These are phyloP conservation scores for Mallotus nudiflorus DNA, from an alignment of 345 rosid genomes.

Conservation along the genomic window DNA sequence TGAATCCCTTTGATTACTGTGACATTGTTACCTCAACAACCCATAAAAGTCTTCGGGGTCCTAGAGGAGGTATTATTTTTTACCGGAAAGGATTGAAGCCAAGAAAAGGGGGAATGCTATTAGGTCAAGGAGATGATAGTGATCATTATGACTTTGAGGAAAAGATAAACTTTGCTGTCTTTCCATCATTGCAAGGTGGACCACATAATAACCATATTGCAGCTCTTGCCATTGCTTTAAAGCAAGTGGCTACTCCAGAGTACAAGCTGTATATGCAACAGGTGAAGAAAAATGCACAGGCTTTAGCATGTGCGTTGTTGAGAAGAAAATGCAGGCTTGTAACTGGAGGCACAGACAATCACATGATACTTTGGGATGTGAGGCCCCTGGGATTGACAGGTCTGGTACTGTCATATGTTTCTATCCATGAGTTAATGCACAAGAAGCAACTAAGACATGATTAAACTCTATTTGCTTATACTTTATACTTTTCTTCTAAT, in stretches of 20 bases:
- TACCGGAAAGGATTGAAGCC: slow-evolving; percentile 71
- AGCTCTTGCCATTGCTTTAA: slow-evolving; percentile 94
- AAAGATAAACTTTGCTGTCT: slow-evolving; percentile 87
- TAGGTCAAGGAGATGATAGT: slow-evolving; percentile 46
- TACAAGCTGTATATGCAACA: slow-evolving; percentile 83
- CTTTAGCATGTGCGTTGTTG: slow-evolving; percentile 71
- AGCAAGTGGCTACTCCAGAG: slow-evolving; percentile 84
- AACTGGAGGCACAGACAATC: slow-evolving; percentile 96
- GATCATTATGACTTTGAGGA: slow-evolving; percentile 78
- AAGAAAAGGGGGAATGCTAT: slow-evolving; percentile 52
- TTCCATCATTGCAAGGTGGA: slow-evolving; percentile 90
- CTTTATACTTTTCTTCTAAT: too few relatives aligned
- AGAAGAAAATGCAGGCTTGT: slow-evolving; percentile 82
- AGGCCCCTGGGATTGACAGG: slow-evolving; percentile 84
- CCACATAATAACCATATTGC: slow-evolving; percentile 98
- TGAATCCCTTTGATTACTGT: slow-evolving; percentile 89
- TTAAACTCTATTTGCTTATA: too few relatives aligned
- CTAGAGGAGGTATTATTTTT: slow-evolving; percentile 96
- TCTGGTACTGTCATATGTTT: slow-evolving; percentile 21
- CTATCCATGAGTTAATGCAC: not conserved
- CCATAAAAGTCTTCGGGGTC: slow-evolving; percentile 94
- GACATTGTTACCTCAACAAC: slow-evolving; percentile 97
- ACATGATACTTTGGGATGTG: slow-evolving; percentile 92
- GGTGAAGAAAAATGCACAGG: slow-evolving; percentile 94
- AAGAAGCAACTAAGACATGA: too few relatives aligned